Conservation (phyloP, 2,329 filamentous ascomycete species). For the Colletotrichum sp. region DNA sequence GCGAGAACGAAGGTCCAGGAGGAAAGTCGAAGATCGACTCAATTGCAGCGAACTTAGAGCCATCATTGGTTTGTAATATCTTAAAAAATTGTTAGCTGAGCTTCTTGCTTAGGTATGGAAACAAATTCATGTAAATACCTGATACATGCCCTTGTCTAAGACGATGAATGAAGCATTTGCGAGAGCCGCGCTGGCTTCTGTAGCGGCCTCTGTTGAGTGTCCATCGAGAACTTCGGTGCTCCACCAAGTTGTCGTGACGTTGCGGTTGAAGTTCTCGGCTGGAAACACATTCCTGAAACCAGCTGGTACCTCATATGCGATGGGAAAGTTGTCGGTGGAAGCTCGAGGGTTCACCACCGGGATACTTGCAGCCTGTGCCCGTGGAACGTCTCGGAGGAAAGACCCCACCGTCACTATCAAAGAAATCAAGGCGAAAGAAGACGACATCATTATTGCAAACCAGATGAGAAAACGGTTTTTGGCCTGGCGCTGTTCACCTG, state of each 20-base stretch:
- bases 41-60: background rate
- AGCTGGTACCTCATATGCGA: background rate
- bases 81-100: rapidly evolving
- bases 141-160: background rate
- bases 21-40: background rate
- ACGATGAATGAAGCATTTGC: background rate
- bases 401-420: background rate
- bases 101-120: background rate
- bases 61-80: background rate
- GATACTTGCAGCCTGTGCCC: background rate
- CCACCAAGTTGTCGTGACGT: conserved; percentile 21
- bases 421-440: background rate
- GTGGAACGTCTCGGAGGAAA: background rate
- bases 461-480: background rate
- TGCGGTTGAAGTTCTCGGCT: conserved; percentile 21
- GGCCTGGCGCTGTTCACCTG: background rate
- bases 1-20: background rate
- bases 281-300: conserved; percentile 12
- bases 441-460: background rate
- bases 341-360: background rate
- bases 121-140: background rate
- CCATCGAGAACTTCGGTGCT: conserved; percentile 7
- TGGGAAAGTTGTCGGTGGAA: background rate
- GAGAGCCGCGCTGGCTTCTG: background rate
- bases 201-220: background rate